phyloP scores from a whole-genome alignment of 1,284 basidiomycete genomes.

The Stereum hirsutum region DNA sequence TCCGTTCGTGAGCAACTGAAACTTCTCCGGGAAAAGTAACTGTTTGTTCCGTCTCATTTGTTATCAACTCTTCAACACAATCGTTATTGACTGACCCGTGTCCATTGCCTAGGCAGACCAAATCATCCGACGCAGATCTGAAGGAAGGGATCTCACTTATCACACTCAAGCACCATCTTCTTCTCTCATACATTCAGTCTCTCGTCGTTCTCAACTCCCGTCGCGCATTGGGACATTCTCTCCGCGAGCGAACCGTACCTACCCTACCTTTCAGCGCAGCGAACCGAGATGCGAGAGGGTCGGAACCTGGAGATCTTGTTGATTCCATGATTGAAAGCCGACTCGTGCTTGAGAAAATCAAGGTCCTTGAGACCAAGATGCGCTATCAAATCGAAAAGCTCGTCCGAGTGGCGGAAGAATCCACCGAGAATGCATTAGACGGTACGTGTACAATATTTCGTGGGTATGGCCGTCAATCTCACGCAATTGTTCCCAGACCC shows the following conservation, averaged over 20 bases:
- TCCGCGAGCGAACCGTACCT: slow-evolving; percentile 42
- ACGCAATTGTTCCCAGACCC: slow-evolving; percentile 50
- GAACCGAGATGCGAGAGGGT: slow-evolving; percentile 46
- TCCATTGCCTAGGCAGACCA: slow-evolving; percentile 19
- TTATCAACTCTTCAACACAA: slow-evolving; percentile 5
- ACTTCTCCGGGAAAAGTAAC: slow-evolving; percentile 45
- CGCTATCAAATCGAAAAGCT: slow-evolving; percentile 96
- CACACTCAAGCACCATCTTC: slow-evolving; percentile 79
- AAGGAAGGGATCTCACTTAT: slow-evolving; percentile 85
- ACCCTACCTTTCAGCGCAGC: slow-evolving; percentile 39
- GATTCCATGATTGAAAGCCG: slow-evolving; percentile 69
- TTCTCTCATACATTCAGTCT: slow-evolving; percentile 86
- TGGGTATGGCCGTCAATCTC: background rate
- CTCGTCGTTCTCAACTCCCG: slow-evolving; percentile 71
- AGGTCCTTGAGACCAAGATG: slow-evolving; percentile 77
- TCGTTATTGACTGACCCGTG: background rate
- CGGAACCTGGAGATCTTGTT: slow-evolving; percentile 53
- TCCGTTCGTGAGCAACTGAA: slow-evolving; percentile 51
- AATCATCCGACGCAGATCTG: slow-evolving; percentile 44
- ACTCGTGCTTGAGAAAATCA: slow-evolving; percentile 73
- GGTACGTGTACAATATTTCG: slow-evolving; percentile 34
- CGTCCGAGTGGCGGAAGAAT: slow-evolving; percentile 60
- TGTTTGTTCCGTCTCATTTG: slow-evolving; percentile 7
- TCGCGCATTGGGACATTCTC: slow-evolving; percentile 53
- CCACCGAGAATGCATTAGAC: slow-evolving; percentile 44